Percentiles rank a stretch among this genome's conserved stretches.
phyloP scores from a whole-genome alignment of 805 yeast genomes.

The Pichia phayaonensis region DNA sequence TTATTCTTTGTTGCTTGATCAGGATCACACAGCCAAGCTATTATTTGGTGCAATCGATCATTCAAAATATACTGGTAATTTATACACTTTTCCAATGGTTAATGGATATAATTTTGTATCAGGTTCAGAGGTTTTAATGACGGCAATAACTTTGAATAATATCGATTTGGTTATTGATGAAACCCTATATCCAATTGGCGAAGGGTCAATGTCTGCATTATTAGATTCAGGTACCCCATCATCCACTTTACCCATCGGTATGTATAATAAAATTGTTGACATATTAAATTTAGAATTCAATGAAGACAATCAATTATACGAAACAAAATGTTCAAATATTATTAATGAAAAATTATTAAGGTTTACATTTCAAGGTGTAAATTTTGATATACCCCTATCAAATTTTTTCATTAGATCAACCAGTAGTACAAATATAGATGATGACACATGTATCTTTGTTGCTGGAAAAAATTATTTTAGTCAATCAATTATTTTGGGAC shows the following conservation, averaged over 20 bases:
- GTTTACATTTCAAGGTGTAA: conserved; percentile 53
- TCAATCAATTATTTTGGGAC: conserved; percentile 39
- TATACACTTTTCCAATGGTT: conserved; percentile 43
- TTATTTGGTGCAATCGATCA: conserved; percentile 70
- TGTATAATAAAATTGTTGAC: conserved; percentile 20
- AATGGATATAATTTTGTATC: conserved; percentile 23
- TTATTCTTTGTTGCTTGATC: conserved; percentile 57
- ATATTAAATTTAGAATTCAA: conserved; percentile 37
- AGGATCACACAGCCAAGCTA: conserved; percentile 41
- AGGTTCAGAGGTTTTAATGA: conserved; percentile 41
- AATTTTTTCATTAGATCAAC: conserved; percentile 15
- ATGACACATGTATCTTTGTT: conserved; percentile 39
- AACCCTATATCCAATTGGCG: conserved; percentile 11
- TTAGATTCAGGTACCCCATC: conserved; percentile 56
- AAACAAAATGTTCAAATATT: conserved; percentile 34
- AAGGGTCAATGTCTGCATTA: conserved; percentile 33
- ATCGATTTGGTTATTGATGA: conserved; percentile 2
- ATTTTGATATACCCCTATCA: conserved; percentile 41
- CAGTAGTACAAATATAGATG: conserved; percentile 13
- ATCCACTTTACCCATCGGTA: conserved; percentile 34
- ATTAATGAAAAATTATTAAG: conserved; percentile 23
- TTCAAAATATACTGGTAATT: conserved; percentile 47
- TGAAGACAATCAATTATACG: conserved; percentile 35
- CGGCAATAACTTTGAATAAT: conserved; percentile 18
- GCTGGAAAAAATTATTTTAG: conserved; percentile 28